A percentile compares a stretch with the other conserved stretches of the same genome.
Evolutionary conservation across 2,329 filamentous ascomycete genomes (phyloP).

Genomic region (Waltergamsia citrina): DNA sequence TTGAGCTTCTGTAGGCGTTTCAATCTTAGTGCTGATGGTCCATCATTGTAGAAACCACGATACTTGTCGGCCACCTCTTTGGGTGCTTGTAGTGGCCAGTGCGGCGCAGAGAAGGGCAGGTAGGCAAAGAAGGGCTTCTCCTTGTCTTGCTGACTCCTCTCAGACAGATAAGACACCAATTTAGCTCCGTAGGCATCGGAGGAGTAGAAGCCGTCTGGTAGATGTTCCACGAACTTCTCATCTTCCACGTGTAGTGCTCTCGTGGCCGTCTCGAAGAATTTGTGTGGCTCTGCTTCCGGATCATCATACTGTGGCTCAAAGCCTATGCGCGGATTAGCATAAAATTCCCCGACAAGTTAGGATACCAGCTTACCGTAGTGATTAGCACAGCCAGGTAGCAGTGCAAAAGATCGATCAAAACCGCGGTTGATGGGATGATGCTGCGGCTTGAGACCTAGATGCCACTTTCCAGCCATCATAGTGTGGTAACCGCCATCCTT

Average conservation of each 20-base stretch:
- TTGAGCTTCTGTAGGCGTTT: conserved; percentile 33
- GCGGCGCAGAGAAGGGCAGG: conserved; percentile 20
- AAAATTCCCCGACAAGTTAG: too few species aligned
- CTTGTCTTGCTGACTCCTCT: conserved; percentile 7
- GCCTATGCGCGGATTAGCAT: too few species aligned
- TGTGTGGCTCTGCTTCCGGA: conserved; percentile 18
- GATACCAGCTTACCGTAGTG: conserved; percentile 19
- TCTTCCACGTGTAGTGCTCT: conserved; percentile 14
- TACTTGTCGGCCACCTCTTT: conserved; percentile 35
- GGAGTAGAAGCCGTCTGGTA: conserved; percentile 42
- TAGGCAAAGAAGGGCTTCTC: conserved; percentile 10
- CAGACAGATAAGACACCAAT: conserved; percentile 37
- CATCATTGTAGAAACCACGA: conserved; percentile 36
- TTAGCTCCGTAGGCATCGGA: conserved; percentile 41
- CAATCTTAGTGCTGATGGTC: conserved; percentile 33
- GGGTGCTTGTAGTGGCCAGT: conserved; percentile 43
- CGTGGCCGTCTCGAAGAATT: conserved; percentile 5
- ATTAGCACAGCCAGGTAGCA: conserved; percentile 42
- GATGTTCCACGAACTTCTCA: conserved; percentile 19
- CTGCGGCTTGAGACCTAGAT: conserved; percentile 39
- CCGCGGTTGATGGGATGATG: conserved; percentile 32
- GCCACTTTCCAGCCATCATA: conserved; percentile 21
- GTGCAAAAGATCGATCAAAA: conserved; percentile 42
- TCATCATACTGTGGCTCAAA: conserved; percentile 9
- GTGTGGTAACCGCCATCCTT: conserved; percentile 19